Percentiles rank a stretch among this genome's conserved stretches.
These are phyloP conservation scores for Epichloe hybrida DNA, from an alignment of 2,329 filamentous ascomycete genomes.

Conservation along the genomic window DNA sequence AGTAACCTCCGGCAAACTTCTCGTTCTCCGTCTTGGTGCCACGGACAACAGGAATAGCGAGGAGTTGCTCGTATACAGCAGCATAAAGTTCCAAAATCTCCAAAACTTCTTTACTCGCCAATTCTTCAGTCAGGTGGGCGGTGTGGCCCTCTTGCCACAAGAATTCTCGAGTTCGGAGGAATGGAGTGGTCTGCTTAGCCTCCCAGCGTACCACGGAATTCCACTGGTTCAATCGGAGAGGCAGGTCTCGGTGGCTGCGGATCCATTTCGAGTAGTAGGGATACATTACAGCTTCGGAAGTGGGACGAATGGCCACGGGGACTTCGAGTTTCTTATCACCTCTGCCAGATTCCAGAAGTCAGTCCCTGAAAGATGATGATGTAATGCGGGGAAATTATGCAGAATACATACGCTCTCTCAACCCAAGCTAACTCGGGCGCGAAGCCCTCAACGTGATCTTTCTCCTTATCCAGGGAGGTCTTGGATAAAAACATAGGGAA, in stretches of 20 bases:
- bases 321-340: conserved; percentile 88
- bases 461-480: conserved; percentile 77
- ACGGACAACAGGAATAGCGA: conserved; percentile 88
- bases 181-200: conserved; percentile 81
- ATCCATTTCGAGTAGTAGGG: conserved; percentile 96
- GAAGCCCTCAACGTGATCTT: conserved; percentile 97
- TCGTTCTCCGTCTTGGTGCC: conserved; percentile 95
- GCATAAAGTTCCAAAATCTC: conserved; percentile 92
- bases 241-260: conserved; percentile 86
- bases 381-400: neutral
- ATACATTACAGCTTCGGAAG: conserved; percentile 77
- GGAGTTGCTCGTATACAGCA: conserved; percentile 79
- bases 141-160: conserved; percentile 95
- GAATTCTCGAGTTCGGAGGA: conserved; percentile 88
- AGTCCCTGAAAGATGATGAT: neutral
- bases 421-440: conserved; percentile 87
- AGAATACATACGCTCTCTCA: conserved; percentile 54
- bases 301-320: conserved; percentile 53
- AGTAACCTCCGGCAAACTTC: conserved; percentile 93
- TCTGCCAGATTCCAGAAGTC: conserved; percentile 27
- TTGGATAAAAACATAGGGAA: conserved; percentile 93
- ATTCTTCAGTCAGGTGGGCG: conserved; percentile 73
- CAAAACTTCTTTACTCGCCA: conserved; percentile 73
- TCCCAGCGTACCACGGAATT: conserved; percentile 91
- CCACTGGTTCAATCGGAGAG: conserved; percentile 93